Evolutionary conservation across 331 rosid genomes (phyloP).

Genomic region (Spiraea crenata): DNA sequence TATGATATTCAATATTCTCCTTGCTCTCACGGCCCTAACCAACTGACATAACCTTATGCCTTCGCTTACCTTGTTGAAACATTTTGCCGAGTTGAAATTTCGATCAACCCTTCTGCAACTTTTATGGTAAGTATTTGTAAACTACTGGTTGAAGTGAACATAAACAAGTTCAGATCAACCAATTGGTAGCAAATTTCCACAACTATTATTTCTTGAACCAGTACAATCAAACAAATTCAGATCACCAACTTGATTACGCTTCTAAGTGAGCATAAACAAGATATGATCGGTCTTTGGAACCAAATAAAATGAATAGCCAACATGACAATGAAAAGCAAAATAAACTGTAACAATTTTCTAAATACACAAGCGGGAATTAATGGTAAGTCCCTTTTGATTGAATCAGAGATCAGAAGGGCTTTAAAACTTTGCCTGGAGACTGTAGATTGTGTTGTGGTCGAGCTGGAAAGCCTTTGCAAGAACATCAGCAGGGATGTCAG

Average conservation of each 20-base stretch:
- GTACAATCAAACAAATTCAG: neutral
- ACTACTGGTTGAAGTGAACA: neutral
- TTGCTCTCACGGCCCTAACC: too few relatives aligned
- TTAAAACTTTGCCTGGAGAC: slow-evolving; percentile 26
- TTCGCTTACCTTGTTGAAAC: too few relatives aligned
- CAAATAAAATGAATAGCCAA: neutral
- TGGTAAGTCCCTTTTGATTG: neutral
- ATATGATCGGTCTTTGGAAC: neutral
- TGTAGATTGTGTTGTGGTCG: neutral
- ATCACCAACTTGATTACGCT: neutral
- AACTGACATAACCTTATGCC: too few relatives aligned
- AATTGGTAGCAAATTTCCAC: neutral
- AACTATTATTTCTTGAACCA: neutral
- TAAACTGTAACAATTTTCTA: neutral
- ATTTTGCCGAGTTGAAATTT: too few relatives aligned
- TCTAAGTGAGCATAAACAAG: neutral
- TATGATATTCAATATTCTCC: too few relatives aligned
- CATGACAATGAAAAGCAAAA: neutral
- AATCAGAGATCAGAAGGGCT: neutral
- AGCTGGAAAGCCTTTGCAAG: slow-evolving; percentile 35
- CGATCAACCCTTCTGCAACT: too few relatives aligned
- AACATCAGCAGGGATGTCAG: slow-evolving; percentile 17
- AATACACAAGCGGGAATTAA: neutral
- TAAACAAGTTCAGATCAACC: neutral
- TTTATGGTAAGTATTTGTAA: too few relatives aligned